Conservation (phyloP, 352 stramenopile species). For the Pythium sukuiense region DNA sequence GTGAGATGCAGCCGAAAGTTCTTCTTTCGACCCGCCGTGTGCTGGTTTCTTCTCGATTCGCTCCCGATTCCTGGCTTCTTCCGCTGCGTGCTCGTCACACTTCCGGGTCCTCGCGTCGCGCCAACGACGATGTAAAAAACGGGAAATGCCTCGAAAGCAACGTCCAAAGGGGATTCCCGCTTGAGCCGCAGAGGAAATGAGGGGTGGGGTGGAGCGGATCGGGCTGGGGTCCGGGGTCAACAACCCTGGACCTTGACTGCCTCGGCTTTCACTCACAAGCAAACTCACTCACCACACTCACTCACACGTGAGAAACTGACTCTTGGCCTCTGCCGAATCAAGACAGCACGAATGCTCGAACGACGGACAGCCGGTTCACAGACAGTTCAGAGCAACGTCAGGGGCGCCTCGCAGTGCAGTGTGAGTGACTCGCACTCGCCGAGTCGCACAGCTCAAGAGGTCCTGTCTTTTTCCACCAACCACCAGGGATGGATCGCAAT, state of each 20-base stretch:
- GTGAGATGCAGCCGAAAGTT: constrained; percentile 9
- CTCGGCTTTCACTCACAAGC: constrained; percentile 1
- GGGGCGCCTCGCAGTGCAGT: too few species aligned
- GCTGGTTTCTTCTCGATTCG: constrained; percentile 30
- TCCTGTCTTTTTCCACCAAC: constrained; percentile 13
- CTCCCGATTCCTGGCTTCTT: constrained; percentile 25
- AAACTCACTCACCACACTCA: not conserved
- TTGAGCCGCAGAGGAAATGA: constrained; percentile 6
- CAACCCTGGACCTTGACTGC: constrained; percentile 7
- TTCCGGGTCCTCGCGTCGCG: not conserved
- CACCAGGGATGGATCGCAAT: not conserved
- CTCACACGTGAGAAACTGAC: constrained; percentile 17
- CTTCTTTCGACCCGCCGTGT: constrained; percentile 10
- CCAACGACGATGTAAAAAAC: constrained; percentile 32
- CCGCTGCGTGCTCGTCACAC: constrained; percentile 6
- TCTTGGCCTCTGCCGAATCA: constrained; percentile 27
- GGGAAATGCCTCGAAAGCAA: constrained; percentile 25
- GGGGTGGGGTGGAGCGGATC: constrained; percentile 11
- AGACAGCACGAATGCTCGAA: constrained; percentile 2
- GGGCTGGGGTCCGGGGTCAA: not conserved
- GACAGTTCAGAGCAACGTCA: constrained; percentile 12
- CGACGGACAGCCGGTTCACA: constrained; percentile 21
- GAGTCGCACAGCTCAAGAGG: constrained; percentile 1
- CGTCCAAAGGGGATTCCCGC: constrained; percentile 9
- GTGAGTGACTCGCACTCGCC: not conserved